phyloP scores from a whole-genome alignment of 2,329 filamentous ascomycete species.

The Aspergillus pseudoterreus region DNA sequence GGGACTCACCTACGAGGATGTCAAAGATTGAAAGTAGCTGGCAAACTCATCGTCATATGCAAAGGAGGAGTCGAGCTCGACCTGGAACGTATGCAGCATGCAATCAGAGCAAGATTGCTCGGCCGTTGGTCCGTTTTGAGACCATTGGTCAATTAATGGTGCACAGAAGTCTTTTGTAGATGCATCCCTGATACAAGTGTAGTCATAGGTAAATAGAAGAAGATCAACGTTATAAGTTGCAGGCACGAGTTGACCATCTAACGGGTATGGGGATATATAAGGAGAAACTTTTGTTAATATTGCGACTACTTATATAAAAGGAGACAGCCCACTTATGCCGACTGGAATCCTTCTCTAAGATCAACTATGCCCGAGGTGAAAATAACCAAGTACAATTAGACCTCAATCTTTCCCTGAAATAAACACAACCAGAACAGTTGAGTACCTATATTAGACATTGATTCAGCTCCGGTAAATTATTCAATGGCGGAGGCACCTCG shows the following conservation, averaged over 20 bases:
- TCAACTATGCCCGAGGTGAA: no score
- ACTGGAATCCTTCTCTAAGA: no score
- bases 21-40: conserved; percentile 1
- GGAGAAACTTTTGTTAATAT: no score
- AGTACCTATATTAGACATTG: no score
- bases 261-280: no score
- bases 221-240: neutral
- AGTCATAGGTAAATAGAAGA: neutral
- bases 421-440: no score
- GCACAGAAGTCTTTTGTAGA: conserved; percentile 1
- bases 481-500: no score
- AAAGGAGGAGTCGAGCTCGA: conserved; percentile 13
- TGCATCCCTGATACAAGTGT: neutral
- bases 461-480: no score
- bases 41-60: conserved; percentile 11
- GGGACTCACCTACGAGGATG: neutral
- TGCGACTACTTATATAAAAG: no score
- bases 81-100: conserved; percentile 8
- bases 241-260: conserved; percentile 1
- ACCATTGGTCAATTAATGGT: conserved; percentile 1
- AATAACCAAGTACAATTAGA: no score
- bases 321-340: no score
- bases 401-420: no score
- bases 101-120: conserved; percentile 12
- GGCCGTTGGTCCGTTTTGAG: conserved; percentile 1